phyloP scores from a whole-genome alignment of 108 stramenopile species.

The Nannochloropsis salina region DNA sequence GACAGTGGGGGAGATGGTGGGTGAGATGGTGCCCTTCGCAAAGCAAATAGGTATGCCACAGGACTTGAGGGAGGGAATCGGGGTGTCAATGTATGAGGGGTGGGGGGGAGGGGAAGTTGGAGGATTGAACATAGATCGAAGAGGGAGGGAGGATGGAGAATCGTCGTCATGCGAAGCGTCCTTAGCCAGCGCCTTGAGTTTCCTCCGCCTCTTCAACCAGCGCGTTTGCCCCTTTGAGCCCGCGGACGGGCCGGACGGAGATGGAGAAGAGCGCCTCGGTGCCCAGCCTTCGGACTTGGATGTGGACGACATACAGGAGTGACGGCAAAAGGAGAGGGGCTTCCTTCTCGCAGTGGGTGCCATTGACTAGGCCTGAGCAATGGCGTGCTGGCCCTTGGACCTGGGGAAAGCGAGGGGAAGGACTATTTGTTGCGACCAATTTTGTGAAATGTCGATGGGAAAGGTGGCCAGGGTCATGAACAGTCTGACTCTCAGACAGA shows the following conservation, averaged over 20 bases:
- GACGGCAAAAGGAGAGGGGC: neutral
- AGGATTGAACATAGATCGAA: neutral
- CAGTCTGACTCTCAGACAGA: too few relatives aligned
- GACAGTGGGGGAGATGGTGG: neutral
- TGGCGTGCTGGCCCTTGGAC: too few relatives aligned
- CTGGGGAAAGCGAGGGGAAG: too few relatives aligned
- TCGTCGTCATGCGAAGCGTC: neutral
- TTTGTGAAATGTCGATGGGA: too few relatives aligned
- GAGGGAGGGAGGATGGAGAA: too few relatives aligned
- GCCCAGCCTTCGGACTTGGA: slow-evolving; percentile 9
- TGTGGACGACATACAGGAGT: neutral
- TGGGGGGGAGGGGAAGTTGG: neutral
- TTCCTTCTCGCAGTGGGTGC: too few relatives aligned
- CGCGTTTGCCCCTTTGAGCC: neutral
- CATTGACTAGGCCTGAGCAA: too few relatives aligned
- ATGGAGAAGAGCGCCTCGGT: neutral
- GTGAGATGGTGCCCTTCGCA: neutral
- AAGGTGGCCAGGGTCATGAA: too few relatives aligned
- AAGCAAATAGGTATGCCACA: neutral
- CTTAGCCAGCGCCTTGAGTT: neutral
- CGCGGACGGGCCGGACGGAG: neutral
- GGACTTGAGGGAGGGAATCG: neutral
- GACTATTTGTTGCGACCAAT: too few relatives aligned
- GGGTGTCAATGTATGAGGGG: neutral
- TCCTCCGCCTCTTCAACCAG: slow-evolving; percentile 17